Conservation (phyloP, 2,329 filamentous ascomycete species). For the Dactylellina drechsleri region DNA sequence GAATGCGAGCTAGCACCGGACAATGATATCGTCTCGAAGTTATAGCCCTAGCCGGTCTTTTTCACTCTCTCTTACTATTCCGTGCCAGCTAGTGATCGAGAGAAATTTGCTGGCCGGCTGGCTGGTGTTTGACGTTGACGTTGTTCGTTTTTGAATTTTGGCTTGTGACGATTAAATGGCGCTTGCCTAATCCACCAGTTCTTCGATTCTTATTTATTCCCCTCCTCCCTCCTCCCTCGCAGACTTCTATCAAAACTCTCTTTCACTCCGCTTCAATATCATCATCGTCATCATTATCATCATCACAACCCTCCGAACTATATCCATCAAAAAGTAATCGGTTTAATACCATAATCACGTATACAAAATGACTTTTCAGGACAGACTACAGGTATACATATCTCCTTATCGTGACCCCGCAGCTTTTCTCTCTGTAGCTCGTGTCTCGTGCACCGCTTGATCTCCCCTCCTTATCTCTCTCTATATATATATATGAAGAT, state of each 20-base stretch:
- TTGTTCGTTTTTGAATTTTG: no score
- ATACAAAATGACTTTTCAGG: slow-evolving; percentile 52
- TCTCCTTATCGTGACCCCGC: not conserved
- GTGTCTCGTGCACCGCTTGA: slow-evolving; percentile 13
- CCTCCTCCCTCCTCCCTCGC: slow-evolving; percentile 1
- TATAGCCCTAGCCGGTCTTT: no score
- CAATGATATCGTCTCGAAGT: no score
- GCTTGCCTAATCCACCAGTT: no score
- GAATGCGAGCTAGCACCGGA: slow-evolving; percentile 39
- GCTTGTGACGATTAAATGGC: no score
- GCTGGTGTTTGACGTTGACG: no score
- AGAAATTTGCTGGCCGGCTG: no score
- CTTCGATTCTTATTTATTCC: not conserved
- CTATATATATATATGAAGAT: not conserved
- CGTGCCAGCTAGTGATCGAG: no score
- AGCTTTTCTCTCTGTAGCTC: not conserved
- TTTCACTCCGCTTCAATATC: not conserved
- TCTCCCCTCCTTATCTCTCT: not conserved
- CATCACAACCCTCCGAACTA: slow-evolving; percentile 1
- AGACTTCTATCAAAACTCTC: not conserved
- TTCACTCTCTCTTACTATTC: no score
- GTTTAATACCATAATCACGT: not conserved
- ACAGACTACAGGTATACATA: slow-evolving; percentile 32
- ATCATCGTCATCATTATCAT: slow-evolving; percentile 12
- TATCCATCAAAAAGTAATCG: not conserved